Percentiles rank a stretch among this genome's conserved stretches.
Conservation (phyloP, 495 filamentous ascomycete species). For the Xylaria acuta region DNA sequence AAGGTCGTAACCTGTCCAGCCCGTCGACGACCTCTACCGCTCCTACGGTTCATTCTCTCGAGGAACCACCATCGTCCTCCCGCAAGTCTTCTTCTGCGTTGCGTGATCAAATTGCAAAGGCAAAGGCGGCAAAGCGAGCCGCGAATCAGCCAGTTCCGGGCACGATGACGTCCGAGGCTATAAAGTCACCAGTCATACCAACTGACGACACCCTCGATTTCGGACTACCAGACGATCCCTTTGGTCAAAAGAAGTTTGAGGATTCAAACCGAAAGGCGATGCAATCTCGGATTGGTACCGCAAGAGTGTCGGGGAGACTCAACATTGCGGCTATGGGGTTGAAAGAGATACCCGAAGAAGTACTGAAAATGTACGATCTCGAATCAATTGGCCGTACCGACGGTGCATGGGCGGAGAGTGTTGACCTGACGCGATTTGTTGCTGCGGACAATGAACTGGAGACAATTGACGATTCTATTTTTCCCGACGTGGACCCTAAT, state of each 20-base stretch:
- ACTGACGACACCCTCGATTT: conserved; percentile 62
- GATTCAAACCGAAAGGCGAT: conserved; percentile 68
- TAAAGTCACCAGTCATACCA: conserved; percentile 53
- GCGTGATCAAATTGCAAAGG: conserved; percentile 90
- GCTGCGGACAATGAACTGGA: conserved; percentile 92
- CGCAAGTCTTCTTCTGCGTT: conserved; percentile 80
- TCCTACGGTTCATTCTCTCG: conserved; percentile 45
- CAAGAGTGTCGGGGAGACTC: conserved; percentile 79
- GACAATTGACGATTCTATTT: conserved; percentile 70
- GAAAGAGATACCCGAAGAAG: conserved; percentile 78
- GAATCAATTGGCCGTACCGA: conserved; percentile 59
- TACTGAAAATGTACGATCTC: conserved; percentile 89
- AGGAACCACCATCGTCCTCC: conserved; percentile 39
- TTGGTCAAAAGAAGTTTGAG: conserved; percentile 68
- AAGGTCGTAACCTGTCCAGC: conserved; percentile 50
- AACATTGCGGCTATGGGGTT: conserved; percentile 90
- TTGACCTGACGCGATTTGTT: conserved; percentile 87
- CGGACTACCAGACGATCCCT: conserved; percentile 65
- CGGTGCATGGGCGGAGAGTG: conserved; percentile 86
- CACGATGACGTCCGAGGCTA: conserved; percentile 38
- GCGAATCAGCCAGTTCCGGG: conserved; percentile 51
- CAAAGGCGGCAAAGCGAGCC: conserved; percentile 81
- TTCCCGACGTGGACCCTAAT: conserved; percentile 72
- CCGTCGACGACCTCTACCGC: conserved; percentile 49
- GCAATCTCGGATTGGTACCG: conserved; percentile 74